These are phyloP conservation scores for Salix udensis DNA, from an alignment of 345 rosid genomes.

Conservation along the genomic window DNA sequence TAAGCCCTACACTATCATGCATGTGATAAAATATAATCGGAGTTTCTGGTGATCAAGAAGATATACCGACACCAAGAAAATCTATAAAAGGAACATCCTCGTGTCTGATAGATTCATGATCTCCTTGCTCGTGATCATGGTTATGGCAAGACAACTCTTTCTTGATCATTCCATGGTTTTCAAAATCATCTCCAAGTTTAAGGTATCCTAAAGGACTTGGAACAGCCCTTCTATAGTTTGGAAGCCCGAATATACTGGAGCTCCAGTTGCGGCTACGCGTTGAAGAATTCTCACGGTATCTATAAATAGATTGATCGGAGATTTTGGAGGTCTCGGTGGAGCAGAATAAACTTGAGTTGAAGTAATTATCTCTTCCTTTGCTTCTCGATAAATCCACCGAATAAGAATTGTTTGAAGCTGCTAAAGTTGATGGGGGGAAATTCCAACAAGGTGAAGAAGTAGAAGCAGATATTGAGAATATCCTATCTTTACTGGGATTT, in stretches of 20 bases:
- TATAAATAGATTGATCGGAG: constrained; percentile 21
- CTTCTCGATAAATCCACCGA: constrained; percentile 27
- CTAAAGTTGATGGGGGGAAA: constrained; percentile 19
- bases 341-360: constrained; percentile 17
- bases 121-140: constrained; percentile 30
- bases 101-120: constrained; percentile 14
- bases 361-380: constrained; percentile 26
- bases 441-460: constrained; percentile 33
- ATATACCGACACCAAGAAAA: constrained; percentile 70
- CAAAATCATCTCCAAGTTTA: constrained; percentile 21
- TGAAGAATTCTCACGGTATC: constrained; percentile 22
- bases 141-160: constrained; percentile 18
- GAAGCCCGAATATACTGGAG: constrained; percentile 18
- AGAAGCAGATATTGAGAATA: constrained; percentile 31
- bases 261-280: constrained; percentile 7
- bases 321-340: constrained; percentile 15
- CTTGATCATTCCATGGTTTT: constrained; percentile 18
- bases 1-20: constrained; percentile 18
- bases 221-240: constrained; percentile 30
- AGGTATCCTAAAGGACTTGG: constrained; percentile 38
- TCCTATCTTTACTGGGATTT: constrained; percentile 26
- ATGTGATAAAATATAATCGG: constrained; percentile 19
- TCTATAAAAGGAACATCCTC: constrained; percentile 29
- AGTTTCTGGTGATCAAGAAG: constrained; percentile 38
- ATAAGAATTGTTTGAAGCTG: constrained; percentile 22